These are phyloP conservation scores for Erysimum cheiri DNA, from an alignment of 441 rosid species.

Conservation along the genomic window DNA sequence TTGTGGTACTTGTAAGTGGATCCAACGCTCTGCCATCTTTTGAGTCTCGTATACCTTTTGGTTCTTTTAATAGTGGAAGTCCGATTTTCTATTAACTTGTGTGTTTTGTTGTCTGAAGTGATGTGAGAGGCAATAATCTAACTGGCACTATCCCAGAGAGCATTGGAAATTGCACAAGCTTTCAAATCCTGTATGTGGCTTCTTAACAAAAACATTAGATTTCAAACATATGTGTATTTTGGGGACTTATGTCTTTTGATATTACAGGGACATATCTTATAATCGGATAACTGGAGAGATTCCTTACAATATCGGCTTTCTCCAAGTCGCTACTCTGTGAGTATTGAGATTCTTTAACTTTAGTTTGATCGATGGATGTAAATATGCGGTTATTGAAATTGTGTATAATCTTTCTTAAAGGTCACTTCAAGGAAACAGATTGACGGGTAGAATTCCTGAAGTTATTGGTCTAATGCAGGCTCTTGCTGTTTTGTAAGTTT, in stretches of 20 bases:
- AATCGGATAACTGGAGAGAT: constrained; percentile 82
- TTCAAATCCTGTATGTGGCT: constrained; percentile 76
- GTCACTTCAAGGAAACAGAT: constrained; percentile 83
- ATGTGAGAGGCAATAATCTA: constrained; percentile 90
- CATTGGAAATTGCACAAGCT: constrained; percentile 95
- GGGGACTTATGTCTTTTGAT: not conserved
- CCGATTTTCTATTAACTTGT: not conserved
- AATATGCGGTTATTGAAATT: not conserved
- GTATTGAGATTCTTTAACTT: constrained; percentile 30
- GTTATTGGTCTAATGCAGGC: constrained; percentile 98
- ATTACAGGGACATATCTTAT: constrained; percentile 80
- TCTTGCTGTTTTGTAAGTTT: constrained; percentile 89
- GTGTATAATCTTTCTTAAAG: constrained; percentile 41
- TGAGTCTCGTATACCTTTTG: not conserved
- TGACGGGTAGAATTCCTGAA: constrained; percentile 83
- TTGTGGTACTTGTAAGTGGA: constrained; percentile 94
- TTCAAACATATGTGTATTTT: not conserved
- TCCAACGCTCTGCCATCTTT: not conserved
- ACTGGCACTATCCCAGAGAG: constrained; percentile 81
- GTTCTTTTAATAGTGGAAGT: not conserved
- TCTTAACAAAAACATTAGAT: not conserved
- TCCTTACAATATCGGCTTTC: constrained; percentile 90
- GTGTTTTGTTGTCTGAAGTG: constrained; percentile 51
- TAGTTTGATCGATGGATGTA: not conserved
- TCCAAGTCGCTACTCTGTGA: constrained; percentile 98